Evolutionary conservation across 768 basidiomycete genomes (phyloP).

Genomic region (Daedalea quercina): DNA sequence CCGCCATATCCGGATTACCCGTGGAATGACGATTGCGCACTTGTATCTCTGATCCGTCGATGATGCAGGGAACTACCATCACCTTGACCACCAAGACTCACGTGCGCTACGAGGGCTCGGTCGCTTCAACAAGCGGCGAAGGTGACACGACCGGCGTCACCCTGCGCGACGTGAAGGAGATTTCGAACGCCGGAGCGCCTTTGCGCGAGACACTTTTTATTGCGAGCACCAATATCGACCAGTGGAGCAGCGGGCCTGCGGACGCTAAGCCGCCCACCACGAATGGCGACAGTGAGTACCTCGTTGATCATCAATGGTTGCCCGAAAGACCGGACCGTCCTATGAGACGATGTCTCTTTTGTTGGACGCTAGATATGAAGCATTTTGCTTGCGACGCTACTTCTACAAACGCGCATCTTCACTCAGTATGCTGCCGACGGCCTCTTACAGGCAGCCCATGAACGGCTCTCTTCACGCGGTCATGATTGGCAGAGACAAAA

Average conservation of each 20-base stretch:
- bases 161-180: slow-evolving; percentile 72
- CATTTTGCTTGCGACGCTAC: too few species aligned
- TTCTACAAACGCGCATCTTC: too few species aligned
- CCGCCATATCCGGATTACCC: slow-evolving; percentile 3
- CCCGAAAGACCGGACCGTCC: too few species aligned
- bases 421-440: too few species aligned
- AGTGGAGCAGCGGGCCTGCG: slow-evolving; percentile 68
- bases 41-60: too few species aligned
- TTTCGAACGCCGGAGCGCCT: slow-evolving; percentile 57
- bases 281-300: slow-evolving; percentile 63
- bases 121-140: slow-evolving; percentile 53
- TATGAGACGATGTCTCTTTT: too few species aligned
- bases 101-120: slow-evolving; percentile 69
- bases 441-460: too few species aligned
- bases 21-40: too few species aligned
- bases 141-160: slow-evolving; percentile 68
- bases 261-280: slow-evolving; percentile 45
- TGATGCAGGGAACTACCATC: slow-evolving; percentile 63
- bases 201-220: slow-evolving; percentile 68
- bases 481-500: too few species aligned
- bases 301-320: background rate
- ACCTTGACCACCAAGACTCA: slow-evolving; percentile 68
- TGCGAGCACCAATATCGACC: slow-evolving; percentile 65
- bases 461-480: too few species aligned
- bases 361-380: too few species aligned